Conservation (phyloP, 2,329 filamentous ascomycete species). For the Bisporella sp. region DNA sequence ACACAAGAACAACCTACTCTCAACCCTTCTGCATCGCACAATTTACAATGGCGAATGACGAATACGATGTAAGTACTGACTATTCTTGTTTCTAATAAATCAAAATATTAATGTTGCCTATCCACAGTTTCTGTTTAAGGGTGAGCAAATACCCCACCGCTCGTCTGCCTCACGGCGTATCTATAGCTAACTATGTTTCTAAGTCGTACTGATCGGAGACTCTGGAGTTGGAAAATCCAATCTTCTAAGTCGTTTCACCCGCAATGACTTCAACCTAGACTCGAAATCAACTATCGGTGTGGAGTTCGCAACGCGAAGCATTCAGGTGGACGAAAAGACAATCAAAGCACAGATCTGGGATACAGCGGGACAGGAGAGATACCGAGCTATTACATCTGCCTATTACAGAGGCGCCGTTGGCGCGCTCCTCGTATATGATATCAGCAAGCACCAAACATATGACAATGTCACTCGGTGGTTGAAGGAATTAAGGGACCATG, state of each 20-base stretch:
- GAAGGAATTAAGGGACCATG: conserved; percentile 96
- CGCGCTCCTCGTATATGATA: conserved; percentile 96
- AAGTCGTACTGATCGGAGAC: conserved; percentile 98
- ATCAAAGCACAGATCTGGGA: conserved; percentile 99
- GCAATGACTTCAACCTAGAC: conserved; percentile 99
- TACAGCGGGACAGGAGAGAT: conserved; percentile 96
- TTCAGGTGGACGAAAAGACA: conserved; percentile 98
- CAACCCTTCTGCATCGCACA: conserved; percentile 8
- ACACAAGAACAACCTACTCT: not conserved
- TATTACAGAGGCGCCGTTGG: conserved; percentile 98
- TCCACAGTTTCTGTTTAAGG: conserved; percentile 95
- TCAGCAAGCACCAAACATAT: conserved; percentile 99
- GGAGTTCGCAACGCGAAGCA: conserved; percentile 96
- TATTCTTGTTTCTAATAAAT: not conserved
- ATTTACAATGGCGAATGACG: conserved; percentile 87
- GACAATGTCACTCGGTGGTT: conserved; percentile 98
- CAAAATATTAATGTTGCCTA: conserved; percentile 25
- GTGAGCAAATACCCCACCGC: conserved; percentile 40
- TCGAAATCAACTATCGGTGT: conserved; percentile 99
- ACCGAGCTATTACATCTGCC: conserved; percentile 96
- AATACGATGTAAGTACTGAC: conserved; percentile 82
- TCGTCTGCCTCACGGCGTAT: conserved; percentile 20
- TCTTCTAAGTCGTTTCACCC: conserved; percentile 97
- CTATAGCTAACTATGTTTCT: conserved; percentile 24
- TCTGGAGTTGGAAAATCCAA: conserved; percentile 99